Base-by-base conservation (phyloP, 352 stramenopile genomes). In the Phytophthora vignae region DNA sequence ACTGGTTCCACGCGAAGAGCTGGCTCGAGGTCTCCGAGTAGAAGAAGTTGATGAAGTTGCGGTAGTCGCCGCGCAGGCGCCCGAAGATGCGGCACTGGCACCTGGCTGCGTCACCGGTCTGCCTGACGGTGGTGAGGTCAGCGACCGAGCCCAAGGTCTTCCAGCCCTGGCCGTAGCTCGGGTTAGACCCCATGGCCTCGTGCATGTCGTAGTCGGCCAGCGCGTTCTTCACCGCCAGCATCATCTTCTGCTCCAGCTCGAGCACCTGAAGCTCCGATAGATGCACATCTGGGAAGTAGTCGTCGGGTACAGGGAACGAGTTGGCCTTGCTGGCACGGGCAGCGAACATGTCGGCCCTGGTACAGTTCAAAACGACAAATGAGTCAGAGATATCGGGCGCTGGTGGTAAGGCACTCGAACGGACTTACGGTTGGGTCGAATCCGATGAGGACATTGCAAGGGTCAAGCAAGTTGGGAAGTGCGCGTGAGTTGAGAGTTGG, bases 21-120 rank as follows among this genome's bases (percentile, higher is more conserved):
- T 92, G 74, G 33, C 65, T 65, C n/a, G 74, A 75, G 0, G 50
- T 89, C 53, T 90, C 82, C 14, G 83, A 70, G 66, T 92, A 91
- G 68, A 83, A 87, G 52, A 91, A 90, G 52, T 90, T 82, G 72
- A 92, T 75, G 55, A 87, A 79, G 54, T 90, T 81, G 36, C 76
- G 71, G 68, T 87, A 92, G 69, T 92, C 77, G 25, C 81, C 77
- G 21, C 67, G 68, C 48, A 91, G 63, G 31, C 79, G 73, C 4
- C 83, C 85, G 56, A 90, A 90, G 60, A 91, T 76, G 36, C 85
- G 85, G 62, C 69, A 86, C 57, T 81, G 68, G 40, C 75, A 69
- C 2, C 60, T 60, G 10, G 62, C 25, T 8, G 56, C 55, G 65
- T 68, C 66, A 11, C 65, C 62, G 9, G 58, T 68, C 44, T 75